These are phyloP conservation scores for Cercospora sojina DNA, from an alignment of 2,329 filamentous ascomycete species.

Conservation along the genomic window DNA sequence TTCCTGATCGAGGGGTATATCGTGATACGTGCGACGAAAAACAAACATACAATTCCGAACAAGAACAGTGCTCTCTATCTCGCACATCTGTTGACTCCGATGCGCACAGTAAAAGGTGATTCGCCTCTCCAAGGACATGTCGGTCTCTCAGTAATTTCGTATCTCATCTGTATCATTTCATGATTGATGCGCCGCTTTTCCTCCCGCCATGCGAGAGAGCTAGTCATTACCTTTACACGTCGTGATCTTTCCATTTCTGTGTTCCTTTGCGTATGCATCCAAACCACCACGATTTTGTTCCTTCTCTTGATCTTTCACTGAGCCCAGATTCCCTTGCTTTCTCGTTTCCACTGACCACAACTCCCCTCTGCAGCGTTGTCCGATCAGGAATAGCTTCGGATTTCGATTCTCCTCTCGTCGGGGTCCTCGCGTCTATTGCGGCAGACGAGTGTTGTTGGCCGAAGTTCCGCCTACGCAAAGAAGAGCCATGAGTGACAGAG, in stretches of 20 bases:
- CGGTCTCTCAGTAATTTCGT: not conserved
- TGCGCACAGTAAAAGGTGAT: not conserved
- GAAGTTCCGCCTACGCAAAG: slow-evolving; percentile 9
- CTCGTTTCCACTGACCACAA: not conserved
- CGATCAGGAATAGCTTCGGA: not conserved
- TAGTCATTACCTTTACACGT: not conserved
- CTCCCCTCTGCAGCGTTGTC: not conserved
- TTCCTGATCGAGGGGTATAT: not conserved
- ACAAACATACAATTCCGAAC: not conserved
- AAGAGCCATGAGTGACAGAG: slow-evolving; percentile 3
- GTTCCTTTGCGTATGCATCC: not conserved
- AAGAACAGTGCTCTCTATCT: not conserved
- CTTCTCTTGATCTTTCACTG: not conserved
- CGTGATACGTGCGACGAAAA: not conserved
- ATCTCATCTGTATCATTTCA: slow-evolving; percentile 12
- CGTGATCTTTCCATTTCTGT: not conserved
- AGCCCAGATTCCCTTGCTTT: not conserved
- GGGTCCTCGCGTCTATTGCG: slow-evolving; percentile 11
- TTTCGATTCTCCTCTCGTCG: not conserved
- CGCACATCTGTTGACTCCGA: not conserved
- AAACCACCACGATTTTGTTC: not conserved
- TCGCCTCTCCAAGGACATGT: not conserved
- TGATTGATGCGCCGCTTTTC: slow-evolving; percentile 4
- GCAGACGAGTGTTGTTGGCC: slow-evolving; percentile 10
- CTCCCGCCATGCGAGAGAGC: not conserved